These are phyloP conservation scores for Exophiala bonariae DNA, from an alignment of 2,329 filamentous ascomycete species.

Conservation along the genomic window DNA sequence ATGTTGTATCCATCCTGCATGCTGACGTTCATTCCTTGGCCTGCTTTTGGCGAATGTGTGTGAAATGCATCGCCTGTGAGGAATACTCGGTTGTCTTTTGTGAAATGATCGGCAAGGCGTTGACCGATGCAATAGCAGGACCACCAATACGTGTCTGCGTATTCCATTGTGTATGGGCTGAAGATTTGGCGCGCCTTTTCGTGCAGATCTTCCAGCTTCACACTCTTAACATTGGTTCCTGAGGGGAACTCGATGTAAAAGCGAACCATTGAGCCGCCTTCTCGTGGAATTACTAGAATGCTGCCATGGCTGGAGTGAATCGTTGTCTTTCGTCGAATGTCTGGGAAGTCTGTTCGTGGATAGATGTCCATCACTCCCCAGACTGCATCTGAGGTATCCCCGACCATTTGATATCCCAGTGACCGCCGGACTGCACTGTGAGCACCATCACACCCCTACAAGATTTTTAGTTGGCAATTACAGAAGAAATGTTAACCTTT, in stretches of 20 bases:
- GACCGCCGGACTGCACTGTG: conserved; percentile 41
- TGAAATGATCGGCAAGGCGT: conserved; percentile 69
- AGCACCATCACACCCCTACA: conserved; percentile 50
- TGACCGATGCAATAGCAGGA: conserved; percentile 71
- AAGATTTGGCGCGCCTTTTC: conserved; percentile 54
- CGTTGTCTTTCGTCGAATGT: conserved; percentile 52
- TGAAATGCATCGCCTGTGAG: conserved; percentile 68
- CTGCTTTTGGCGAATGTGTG: conserved; percentile 71
- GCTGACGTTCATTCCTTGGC: conserved; percentile 57
- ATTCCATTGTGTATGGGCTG: conserved; percentile 54
- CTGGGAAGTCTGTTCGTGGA: conserved; percentile 50
- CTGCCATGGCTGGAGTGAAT: conserved; percentile 49
- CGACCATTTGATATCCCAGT: conserved; percentile 55
- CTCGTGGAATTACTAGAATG: conserved; percentile 53
- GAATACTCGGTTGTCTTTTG: conserved; percentile 65
- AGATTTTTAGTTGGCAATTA: background rate
- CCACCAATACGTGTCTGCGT: conserved; percentile 64
- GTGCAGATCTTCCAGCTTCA: conserved; percentile 57
- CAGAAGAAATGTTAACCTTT: background rate
- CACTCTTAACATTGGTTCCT: conserved; percentile 51
- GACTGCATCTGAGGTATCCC: conserved; percentile 57
- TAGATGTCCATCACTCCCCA: conserved; percentile 56
- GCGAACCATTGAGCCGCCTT: conserved; percentile 57
- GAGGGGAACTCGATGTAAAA: conserved; percentile 62
- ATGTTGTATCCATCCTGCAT: conserved; percentile 63